A percentile compares a stretch with the other conserved stretches of the same genome.
These are phyloP conservation scores for Cladosporium sp. DNA, from an alignment of 2,329 filamentous ascomycete genomes.

Conservation along the genomic window DNA sequence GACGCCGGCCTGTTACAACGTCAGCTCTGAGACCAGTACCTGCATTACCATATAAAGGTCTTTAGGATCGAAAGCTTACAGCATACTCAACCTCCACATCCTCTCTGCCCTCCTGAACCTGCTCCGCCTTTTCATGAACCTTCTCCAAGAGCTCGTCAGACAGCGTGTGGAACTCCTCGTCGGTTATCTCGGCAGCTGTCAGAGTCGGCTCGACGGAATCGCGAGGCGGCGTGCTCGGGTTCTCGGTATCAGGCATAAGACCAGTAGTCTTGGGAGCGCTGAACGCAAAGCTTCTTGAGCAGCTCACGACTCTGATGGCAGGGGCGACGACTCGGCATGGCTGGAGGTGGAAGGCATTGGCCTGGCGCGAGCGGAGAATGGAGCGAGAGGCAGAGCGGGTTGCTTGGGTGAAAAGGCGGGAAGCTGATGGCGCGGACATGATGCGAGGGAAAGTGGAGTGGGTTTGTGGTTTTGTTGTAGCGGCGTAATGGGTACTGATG, in stretches of 20 bases:
- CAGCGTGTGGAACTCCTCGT: conserved; percentile 69
- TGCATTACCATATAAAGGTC: neutral
- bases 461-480: neutral
- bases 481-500: neutral
- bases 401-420: conserved; percentile 22
- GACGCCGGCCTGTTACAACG: conserved; percentile 68
- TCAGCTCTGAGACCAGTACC: neutral
- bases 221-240: conserved; percentile 40
- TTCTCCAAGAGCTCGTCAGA: conserved; percentile 70
- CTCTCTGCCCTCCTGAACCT: conserved; percentile 65
- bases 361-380: conserved; percentile 15
- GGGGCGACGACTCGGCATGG: neutral
- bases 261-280: conserved; percentile 20
- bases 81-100: conserved; percentile 86
- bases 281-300: conserved; percentile 11
- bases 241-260: conserved; percentile 40
- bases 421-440: conserved; percentile 24
- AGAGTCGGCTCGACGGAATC: conserved; percentile 41
- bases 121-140: conserved; percentile 61
- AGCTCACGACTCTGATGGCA: conserved; percentile 6
- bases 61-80: conserved; percentile 50
- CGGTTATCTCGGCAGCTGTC: conserved; percentile 51
- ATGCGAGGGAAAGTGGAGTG: neutral
- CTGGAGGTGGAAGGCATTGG: conserved; percentile 12
- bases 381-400: conserved; percentile 18